phyloP scores from a whole-genome alignment of 2,329 filamentous ascomycete genomes.

The Corniculantispora saksenae region DNA sequence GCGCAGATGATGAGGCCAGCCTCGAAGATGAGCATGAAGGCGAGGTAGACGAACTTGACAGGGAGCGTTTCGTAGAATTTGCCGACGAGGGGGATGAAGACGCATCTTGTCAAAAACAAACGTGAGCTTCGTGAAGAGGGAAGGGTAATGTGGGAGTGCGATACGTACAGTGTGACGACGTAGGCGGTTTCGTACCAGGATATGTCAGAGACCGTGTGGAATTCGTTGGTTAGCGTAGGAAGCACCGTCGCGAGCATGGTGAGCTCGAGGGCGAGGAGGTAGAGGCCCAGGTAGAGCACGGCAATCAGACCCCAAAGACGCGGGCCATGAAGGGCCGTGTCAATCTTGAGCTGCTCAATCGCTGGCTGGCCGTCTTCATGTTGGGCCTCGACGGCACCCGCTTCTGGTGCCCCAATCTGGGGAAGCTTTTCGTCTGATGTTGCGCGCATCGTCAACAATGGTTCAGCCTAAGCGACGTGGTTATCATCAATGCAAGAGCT shows the following conservation, averaged over 20 bases:
- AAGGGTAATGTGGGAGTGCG: too few species aligned
- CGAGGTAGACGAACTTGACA: slow-evolving; percentile 1
- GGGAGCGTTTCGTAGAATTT: not conserved
- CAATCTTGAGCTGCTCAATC: too few species aligned
- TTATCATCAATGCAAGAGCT: too few species aligned
- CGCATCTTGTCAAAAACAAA: not conserved
- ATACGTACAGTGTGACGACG: slow-evolving; percentile 10
- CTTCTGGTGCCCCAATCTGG: too few species aligned
- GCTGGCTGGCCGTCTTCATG: too few species aligned
- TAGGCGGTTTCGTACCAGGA: slow-evolving; percentile 18
- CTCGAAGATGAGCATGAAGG: slow-evolving; percentile 8
- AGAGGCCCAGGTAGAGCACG: slow-evolving; percentile 8
- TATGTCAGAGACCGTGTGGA: slow-evolving; percentile 10
- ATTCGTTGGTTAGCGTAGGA: slow-evolving; percentile 11
- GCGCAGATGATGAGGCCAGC: slow-evolving; percentile 5
- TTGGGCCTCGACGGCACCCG: too few species aligned
- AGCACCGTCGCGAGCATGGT: slow-evolving; percentile 15
- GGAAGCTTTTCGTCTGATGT: too few species aligned
- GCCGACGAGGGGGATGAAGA: not conserved
- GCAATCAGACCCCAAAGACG: slow-evolving; percentile 6
- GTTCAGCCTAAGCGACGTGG: too few species aligned
- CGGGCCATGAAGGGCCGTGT: too few species aligned
- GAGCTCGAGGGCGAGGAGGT: slow-evolving; percentile 15
- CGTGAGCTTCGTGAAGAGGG: too few species aligned
- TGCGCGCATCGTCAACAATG: too few species aligned